Evolutionary conservation across 2,329 filamentous ascomycete species (phyloP).

Genomic region (Fusarium odoratissimum): DNA sequence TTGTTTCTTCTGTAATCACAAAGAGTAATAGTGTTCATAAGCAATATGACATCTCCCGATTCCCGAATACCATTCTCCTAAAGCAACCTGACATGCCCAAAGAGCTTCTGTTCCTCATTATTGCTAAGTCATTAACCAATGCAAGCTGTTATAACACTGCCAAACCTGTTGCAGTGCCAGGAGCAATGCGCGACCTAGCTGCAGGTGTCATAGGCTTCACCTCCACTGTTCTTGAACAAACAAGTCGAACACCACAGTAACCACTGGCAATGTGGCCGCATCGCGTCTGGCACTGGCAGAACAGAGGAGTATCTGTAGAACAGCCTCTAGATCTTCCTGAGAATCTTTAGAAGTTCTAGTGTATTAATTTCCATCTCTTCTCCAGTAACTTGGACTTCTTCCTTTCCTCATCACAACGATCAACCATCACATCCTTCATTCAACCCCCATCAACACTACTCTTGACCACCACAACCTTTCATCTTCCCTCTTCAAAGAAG

Average conservation of each 20-base stretch:
- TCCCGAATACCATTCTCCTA: not conserved
- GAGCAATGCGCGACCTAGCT: rapidly evolving
- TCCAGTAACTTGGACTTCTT: rapidly evolving
- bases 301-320: rapidly evolving
- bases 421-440: not conserved
- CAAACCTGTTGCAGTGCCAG: not conserved
- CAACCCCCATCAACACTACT: not conserved
- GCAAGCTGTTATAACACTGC: not conserved
- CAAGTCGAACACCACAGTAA: not conserved
- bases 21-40: not conserved
- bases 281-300: not conserved
- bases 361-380: not conserved
- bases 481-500: not conserved
- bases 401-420: not conserved
- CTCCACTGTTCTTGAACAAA: not conserved
- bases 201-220: not conserved
- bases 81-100: too few species aligned
- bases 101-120: rapidly evolving
- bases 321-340: not conserved
- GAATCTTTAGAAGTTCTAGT: rapidly evolving
- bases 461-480: not conserved
- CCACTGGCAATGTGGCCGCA: not conserved
- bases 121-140: rapidly evolving
- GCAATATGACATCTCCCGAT: not conserved
- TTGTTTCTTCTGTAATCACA: rapidly evolving